Evolutionary conservation across 345 rosid genomes (phyloP).

Genomic region (Lepidium africanum): DNA sequence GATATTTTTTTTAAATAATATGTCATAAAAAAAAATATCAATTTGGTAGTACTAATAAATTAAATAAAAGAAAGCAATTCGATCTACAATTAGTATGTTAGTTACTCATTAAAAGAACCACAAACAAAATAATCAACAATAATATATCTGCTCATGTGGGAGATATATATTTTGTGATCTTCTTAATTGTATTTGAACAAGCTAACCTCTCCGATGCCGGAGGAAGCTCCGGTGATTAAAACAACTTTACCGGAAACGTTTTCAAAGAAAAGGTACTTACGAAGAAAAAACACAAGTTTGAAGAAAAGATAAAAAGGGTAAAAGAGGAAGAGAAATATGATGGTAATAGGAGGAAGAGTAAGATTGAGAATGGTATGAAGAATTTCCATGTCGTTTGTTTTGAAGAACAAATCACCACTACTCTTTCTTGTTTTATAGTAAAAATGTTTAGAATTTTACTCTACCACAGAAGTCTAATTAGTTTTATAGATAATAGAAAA

Average conservation of each 20-base stretch:
- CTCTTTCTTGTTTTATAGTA: not conserved
- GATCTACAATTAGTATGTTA: too few species aligned
- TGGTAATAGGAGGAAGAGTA: slow-evolving; percentile 14
- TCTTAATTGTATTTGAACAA: too few species aligned
- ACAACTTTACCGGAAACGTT: too few species aligned
- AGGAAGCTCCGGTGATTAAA: too few species aligned
- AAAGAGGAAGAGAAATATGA: not conserved
- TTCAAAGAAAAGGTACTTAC: too few species aligned
- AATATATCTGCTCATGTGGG: not conserved
- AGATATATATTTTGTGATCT: too few species aligned
- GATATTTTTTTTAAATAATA: too few species aligned
- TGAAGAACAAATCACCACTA: not conserved
- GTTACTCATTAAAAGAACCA: not conserved
- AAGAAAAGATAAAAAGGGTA: slow-evolving; percentile 1
- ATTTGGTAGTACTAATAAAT: too few species aligned
- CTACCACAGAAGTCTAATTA: not conserved
- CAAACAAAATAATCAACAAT: not conserved
- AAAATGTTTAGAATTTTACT: not conserved
- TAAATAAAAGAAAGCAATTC: too few species aligned
- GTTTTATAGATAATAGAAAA: not conserved
- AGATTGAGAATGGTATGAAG: slow-evolving; percentile 17
- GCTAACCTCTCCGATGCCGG: too few species aligned
- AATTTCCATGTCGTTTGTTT: not conserved
- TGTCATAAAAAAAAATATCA: too few species aligned
- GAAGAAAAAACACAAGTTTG: not conserved